Evolutionary conservation across 1,139 yeast species (phyloP).

Genomic region (Taphrina wiesneri): DNA sequence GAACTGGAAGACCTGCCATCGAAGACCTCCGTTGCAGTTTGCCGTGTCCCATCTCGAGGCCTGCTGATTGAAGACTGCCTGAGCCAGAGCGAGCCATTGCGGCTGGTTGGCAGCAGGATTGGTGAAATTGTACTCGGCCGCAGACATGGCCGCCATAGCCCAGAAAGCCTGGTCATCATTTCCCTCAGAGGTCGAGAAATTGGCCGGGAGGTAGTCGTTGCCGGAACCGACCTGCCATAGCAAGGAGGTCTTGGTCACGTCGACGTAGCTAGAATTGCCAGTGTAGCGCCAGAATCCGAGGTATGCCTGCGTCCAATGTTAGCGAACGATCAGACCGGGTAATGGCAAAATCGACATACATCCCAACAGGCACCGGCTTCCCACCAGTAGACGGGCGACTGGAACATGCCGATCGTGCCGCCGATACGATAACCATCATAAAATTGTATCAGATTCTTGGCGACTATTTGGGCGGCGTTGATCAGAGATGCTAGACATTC

Average conservation of each 20-base stretch:
- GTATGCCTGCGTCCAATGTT: constrained; percentile 7
- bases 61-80: constrained; percentile 76
- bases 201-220: constrained; percentile 70
- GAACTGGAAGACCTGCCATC: constrained; percentile 84
- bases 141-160: constrained; percentile 82
- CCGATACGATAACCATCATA: constrained; percentile 54
- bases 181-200: constrained; percentile 78
- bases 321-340: too few relatives aligned
- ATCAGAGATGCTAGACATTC: constrained; percentile 40
- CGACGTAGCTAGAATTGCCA: constrained; percentile 61
- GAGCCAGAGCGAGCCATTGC: constrained; percentile 69
- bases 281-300: constrained; percentile 66
- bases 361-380: constrained; percentile 83
- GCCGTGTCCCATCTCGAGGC: constrained; percentile 68
- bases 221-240: constrained; percentile 66
- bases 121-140: constrained; percentile 76
- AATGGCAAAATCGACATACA: constrained; percentile 33
- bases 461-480: constrained; percentile 58
- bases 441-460: constrained; percentile 68
- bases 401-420: constrained; percentile 70
- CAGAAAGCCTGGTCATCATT: constrained; percentile 92
- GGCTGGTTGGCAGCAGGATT: constrained; percentile 58
- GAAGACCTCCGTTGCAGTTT: constrained; percentile 70
- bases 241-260: constrained; percentile 59
- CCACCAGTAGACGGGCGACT: constrained; percentile 88